Evolutionary conservation across 495 filamentous ascomycete species (phyloP).

Genomic region (Aspergillus ellipticus): DNA sequence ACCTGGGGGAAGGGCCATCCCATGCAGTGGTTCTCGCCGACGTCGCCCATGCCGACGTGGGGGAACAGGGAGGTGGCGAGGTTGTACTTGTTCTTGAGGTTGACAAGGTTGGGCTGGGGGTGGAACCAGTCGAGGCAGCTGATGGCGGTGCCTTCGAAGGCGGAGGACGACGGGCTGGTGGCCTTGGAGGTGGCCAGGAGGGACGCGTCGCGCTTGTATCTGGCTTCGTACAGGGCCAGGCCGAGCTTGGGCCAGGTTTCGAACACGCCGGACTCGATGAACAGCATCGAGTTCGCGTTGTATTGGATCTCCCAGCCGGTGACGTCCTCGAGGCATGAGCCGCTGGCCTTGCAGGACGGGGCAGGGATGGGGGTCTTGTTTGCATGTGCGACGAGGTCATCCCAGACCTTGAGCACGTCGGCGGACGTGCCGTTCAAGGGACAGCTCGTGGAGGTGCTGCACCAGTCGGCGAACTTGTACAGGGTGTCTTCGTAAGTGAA

Average conservation of each 20-base stretch:
- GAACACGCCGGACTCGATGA: too few species aligned
- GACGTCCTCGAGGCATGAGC: constrained; percentile 18
- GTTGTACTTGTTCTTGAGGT: constrained; percentile 19
- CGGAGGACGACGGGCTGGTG: constrained; percentile 16
- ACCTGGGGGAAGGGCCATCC: too few species aligned
- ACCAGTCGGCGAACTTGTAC: constrained; percentile 39
- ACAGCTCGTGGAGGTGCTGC: too few species aligned
- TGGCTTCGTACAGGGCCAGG: too few species aligned
- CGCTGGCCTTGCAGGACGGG: constrained; percentile 23
- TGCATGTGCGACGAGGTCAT: constrained; percentile 20
- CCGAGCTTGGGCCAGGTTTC: too few species aligned
- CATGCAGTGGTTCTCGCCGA: too few species aligned
- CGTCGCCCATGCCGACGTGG: too few species aligned
- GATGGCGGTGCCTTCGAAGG: constrained; percentile 26
- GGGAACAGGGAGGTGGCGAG: constrained; percentile 21
- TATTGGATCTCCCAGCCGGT: constrained; percentile 14
- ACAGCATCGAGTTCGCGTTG: constrained; percentile 2
- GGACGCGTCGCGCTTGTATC: too few species aligned
- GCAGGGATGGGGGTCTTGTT: constrained; percentile 29
- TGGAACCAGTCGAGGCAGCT: constrained; percentile 33
- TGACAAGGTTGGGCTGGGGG: constrained; percentile 13
- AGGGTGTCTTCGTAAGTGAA: too few species aligned
- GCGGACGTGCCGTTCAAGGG: constrained; percentile 13
- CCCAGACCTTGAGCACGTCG: constrained; percentile 25
- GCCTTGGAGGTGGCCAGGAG: constrained; percentile 23